Evolutionary conservation across 1,284 basidiomycete species (phyloP).

Genomic region (Cystobasidiaceae sp.): DNA sequence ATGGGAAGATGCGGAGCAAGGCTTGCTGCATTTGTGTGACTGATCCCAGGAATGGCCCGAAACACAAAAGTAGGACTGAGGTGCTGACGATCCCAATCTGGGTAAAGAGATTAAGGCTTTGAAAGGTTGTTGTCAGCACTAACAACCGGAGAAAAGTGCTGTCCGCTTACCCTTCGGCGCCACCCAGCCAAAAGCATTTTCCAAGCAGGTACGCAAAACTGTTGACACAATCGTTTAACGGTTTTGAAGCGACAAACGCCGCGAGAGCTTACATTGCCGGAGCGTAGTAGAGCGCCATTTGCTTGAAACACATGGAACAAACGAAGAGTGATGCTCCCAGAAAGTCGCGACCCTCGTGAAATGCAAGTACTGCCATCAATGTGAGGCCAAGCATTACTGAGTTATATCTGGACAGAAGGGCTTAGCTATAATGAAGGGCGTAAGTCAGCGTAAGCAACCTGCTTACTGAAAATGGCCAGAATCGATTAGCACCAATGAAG

Average conservation of each 20-base stretch:
- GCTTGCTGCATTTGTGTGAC: slow-evolving; percentile 58
- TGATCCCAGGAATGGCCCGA: slow-evolving; percentile 67
- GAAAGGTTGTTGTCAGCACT: background rate
- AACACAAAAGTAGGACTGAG: slow-evolving; percentile 62
- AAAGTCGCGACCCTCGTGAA: slow-evolving; percentile 63
- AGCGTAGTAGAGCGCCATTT: slow-evolving; percentile 91
- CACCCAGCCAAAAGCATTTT: slow-evolving; percentile 70
- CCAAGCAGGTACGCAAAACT: slow-evolving; percentile 67
- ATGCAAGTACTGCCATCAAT: slow-evolving; percentile 2
- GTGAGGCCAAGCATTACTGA: slow-evolving; percentile 59
- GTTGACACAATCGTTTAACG: background rate
- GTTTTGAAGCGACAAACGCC: background rate
- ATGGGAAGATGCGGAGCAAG: slow-evolving; percentile 79
- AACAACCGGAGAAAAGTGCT: background rate
- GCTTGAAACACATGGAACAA: slow-evolving; percentile 80
- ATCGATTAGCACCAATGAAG: slow-evolving; percentile 75
- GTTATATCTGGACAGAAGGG: slow-evolving; percentile 56
- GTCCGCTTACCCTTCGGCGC: slow-evolving; percentile 58
- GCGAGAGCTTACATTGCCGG: slow-evolving; percentile 60
- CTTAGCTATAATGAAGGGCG: background rate
- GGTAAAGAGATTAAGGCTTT: slow-evolving; percentile 60
- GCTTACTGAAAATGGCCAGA: slow-evolving; percentile 82
- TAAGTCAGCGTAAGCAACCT: too few species aligned
- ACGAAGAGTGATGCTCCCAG: slow-evolving; percentile 76
- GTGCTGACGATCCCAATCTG: slow-evolving; percentile 55